Base-by-base conservation (phyloP, 2,329 filamentous ascomycete genomes). In the Akanthomyces uredinophilus region DNA sequence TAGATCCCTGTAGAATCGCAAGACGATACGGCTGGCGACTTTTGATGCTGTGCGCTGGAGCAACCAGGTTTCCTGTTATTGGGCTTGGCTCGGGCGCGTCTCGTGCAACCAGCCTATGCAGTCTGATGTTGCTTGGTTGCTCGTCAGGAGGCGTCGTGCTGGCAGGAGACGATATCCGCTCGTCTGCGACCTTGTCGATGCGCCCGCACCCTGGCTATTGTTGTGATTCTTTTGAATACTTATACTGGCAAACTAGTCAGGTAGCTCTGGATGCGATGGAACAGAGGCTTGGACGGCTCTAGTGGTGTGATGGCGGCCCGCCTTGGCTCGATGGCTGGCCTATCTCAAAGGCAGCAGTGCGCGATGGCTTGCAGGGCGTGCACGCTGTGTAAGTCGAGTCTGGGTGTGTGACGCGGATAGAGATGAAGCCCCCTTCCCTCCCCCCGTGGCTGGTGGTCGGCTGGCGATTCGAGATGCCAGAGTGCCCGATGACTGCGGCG, bases 311-410 rank as follows among this genome's bases (percentile, higher is more conserved):
- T 29, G 47, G n/a, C 16, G 29, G 39, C 39, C 50, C 49, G 39
- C 29, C 32, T 53, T 20, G 41, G 46, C 32, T 54, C 37, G 39
- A 54, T 39, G 29, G 50, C 32, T n/a, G 49, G 41, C 35, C 46
- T 58, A 24, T 20, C 44, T 24, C n/a, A 47, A 20, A 46, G 43
- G 41, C 54, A 37, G 7, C 57, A 37, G 41, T 14, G 29, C 59
- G 41, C 16, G 32, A 55, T 61, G 50, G 32, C 59, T 60, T 54
- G 58, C 20, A 39, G 51, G 29, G 59, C 18, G 29, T n/a, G 50
- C 20, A 20, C 16, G 47, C 35, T 43, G 58, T 61, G 50, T 61
- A 55, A 54, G 59, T 61, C 43, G 59, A 54, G 50, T 55, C 27
- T 52, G 32, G 58, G 24, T 44, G 50, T 49, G 41, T 54, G 37